phyloP scores from a whole-genome alignment of 2,329 filamentous ascomycete species.

The Colletotrichum theobromicola region DNA sequence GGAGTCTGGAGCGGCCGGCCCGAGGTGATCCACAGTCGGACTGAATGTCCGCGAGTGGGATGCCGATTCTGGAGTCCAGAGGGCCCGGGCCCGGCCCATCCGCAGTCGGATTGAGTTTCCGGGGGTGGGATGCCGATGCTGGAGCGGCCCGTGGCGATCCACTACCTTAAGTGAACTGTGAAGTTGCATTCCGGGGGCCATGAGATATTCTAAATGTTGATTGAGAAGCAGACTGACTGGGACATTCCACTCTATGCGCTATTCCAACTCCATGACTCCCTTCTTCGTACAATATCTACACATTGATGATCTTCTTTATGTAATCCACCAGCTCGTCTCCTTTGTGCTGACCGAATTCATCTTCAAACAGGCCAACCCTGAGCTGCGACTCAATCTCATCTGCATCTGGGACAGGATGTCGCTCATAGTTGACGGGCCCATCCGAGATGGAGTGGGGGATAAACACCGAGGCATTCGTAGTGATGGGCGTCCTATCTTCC shows the following conservation, averaged over 20 bases:
- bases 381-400: background rate
- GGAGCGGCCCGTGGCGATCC: too few relatives aligned
- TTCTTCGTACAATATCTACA: background rate
- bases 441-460: conserved; percentile 1
- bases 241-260: background rate
- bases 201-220: background rate
- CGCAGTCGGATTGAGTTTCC: too few relatives aligned
- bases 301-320: background rate
- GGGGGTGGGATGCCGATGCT: too few relatives aligned
- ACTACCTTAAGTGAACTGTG: too few relatives aligned
- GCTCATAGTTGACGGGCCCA: background rate
- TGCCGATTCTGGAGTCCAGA: too few relatives aligned
- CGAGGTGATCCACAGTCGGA: background rate
- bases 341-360: background rate
- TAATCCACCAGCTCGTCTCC: background rate
- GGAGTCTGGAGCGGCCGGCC: background rate
- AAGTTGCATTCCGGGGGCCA: too few relatives aligned
- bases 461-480: background rate
- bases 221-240: background rate
- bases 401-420: background rate
- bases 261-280: background rate
- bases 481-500: background rate
- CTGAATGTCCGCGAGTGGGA: too few relatives aligned
- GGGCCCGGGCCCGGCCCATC: too few relatives aligned
- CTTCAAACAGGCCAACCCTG: background rate